A percentile compares a stretch with the other conserved stretches of the same genome.
Evolutionary conservation across 2,329 filamentous ascomycete species (phyloP).

Genomic region (Colletotrichum camelliae): DNA sequence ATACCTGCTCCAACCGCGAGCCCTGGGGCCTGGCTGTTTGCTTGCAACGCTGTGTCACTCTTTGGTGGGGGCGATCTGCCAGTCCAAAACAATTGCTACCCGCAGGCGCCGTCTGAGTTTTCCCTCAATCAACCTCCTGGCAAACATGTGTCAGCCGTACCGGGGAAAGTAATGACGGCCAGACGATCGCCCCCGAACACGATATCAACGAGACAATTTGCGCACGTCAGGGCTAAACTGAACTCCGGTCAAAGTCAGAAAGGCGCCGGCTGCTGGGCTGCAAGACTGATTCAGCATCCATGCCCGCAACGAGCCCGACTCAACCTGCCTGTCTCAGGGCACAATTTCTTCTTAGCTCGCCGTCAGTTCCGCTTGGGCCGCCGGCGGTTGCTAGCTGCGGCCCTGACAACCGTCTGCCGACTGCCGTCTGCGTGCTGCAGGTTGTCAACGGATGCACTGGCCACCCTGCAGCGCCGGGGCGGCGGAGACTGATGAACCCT

Average conservation of each 20-base stretch:
- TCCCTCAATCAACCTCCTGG: background rate
- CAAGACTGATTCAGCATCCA: background rate
- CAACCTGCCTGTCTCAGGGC: background rate
- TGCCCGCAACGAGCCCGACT: background rate
- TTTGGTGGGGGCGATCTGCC: background rate
- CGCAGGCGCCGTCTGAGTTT: background rate
- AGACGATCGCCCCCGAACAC: background rate
- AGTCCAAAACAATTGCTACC: background rate
- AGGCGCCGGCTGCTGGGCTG: background rate
- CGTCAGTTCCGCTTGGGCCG: background rate
- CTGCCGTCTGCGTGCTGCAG: background rate
- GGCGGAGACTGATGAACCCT: background rate
- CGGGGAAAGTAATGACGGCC: background rate
- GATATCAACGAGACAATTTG: background rate
- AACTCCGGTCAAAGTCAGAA: background rate
- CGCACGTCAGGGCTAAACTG: background rate
- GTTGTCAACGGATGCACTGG: background rate
- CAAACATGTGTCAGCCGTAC: background rate
- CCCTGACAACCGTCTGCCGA: background rate
- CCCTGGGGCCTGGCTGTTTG: background rate
- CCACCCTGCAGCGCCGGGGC: background rate
- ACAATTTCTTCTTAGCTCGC: background rate
- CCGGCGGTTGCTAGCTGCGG: background rate
- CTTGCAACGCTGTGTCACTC: background rate
- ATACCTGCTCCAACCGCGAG: background rate